Conservation (phyloP, 345 rosid species). For the Salix suchowensis region DNA sequence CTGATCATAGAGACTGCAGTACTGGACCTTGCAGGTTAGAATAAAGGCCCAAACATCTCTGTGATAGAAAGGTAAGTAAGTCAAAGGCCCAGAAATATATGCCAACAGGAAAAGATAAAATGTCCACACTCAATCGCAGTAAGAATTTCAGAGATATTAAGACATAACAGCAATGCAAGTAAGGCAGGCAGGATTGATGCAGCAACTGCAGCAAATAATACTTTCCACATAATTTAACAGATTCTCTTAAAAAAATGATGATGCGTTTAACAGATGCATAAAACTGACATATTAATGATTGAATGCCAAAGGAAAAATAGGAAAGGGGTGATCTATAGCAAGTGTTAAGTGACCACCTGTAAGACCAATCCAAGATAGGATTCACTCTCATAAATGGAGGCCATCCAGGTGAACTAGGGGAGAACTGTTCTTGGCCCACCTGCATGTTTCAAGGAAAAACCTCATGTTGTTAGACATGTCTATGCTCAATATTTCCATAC, state of each 20-base stretch:
- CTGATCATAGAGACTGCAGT: conserved; percentile 94
- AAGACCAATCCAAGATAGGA: conserved; percentile 99
- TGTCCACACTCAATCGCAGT: not conserved
- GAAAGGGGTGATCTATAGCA: not conserved
- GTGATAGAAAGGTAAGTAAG: conserved; percentile 28
- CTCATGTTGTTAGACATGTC: not conserved
- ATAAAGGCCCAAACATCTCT: conserved; percentile 99
- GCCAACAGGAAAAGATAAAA: not conserved
- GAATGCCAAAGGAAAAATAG: too few species aligned
- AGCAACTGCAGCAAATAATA: not conserved
- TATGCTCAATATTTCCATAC: not conserved
- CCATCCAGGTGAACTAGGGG: conserved; percentile 99
- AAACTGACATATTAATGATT: too few species aligned
- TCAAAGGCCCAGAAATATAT: conserved; percentile 11
- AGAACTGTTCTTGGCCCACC: conserved; percentile 98
- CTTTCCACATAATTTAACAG: not conserved
- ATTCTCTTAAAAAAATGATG: not conserved
- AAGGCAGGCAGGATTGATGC: not conserved
- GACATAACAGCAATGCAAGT: not conserved
- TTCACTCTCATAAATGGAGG: conserved; percentile 98
- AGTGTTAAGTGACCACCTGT: conserved; percentile 46
- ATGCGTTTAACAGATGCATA: too few species aligned
- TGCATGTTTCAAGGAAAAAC: conserved; percentile 16
- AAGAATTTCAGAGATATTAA: not conserved
- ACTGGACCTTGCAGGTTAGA: conserved; percentile 81